Evolutionary conservation across 2,329 filamentous ascomycete species (phyloP).

Genomic region (Colletotrichum chlorophyti): DNA sequence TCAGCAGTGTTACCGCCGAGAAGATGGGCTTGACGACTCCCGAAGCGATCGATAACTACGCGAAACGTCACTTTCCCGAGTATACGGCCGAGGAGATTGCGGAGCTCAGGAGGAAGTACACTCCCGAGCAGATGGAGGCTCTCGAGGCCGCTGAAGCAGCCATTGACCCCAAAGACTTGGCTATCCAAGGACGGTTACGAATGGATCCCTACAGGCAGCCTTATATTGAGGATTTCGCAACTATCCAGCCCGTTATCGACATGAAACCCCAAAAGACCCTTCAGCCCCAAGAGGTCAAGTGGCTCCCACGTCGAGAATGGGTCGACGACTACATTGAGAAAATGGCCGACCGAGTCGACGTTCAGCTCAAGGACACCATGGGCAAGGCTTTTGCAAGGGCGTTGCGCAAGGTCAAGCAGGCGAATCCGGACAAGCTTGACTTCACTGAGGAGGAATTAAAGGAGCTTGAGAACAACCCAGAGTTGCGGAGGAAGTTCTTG

Average conservation of each 20-base stretch:
- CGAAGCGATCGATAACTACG: constrained; percentile 51
- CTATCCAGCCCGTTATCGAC: constrained; percentile 80
- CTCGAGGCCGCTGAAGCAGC: constrained; percentile 82
- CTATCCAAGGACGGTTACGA: constrained; percentile 74
- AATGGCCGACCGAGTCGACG: constrained; percentile 50
- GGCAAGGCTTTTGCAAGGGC: constrained; percentile 49
- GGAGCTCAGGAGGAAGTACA: constrained; percentile 72
- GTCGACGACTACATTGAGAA: constrained; percentile 61
- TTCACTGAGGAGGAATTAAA: constrained; percentile 62
- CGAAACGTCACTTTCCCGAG: constrained; percentile 59
- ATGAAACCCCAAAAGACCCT: constrained; percentile 60
- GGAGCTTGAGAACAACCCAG: constrained; percentile 47
- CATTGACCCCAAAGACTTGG: constrained; percentile 77
- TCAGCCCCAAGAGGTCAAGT: constrained; percentile 58
- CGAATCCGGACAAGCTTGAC: constrained; percentile 51
- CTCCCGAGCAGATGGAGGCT: constrained; percentile 79
- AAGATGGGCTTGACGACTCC: constrained; percentile 58
- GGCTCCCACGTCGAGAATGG: constrained; percentile 69
- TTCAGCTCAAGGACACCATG: constrained; percentile 50
- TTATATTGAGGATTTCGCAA: constrained; percentile 85
- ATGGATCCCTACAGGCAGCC: constrained; percentile 74
- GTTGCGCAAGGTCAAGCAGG: constrained; percentile 49
- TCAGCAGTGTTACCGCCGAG: constrained; percentile 59
- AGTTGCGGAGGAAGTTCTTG: constrained; percentile 46
- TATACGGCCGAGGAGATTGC: constrained; percentile 74